Evolutionary conservation across 163 green algal genomes (phyloP).

Genomic region (Volvox carteri): DNA sequence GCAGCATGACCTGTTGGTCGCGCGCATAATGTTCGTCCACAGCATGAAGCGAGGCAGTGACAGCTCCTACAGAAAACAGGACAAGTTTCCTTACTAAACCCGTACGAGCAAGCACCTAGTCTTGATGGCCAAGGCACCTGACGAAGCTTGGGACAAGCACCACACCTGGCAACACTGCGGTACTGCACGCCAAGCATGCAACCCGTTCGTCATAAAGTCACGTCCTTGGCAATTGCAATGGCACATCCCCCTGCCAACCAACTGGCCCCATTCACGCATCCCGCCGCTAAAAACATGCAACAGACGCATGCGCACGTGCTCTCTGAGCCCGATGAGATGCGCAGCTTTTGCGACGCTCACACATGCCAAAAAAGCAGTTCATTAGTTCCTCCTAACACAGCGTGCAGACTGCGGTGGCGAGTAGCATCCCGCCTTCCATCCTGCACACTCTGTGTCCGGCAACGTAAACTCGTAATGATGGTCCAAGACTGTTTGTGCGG

Average conservation of each 20-base stretch:
- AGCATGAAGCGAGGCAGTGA: neutral
- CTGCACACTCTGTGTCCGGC: constrained; percentile 19
- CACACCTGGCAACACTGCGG: neutral
- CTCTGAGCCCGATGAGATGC: neutral
- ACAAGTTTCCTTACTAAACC: constrained; percentile 3
- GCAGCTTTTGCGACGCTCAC: neutral
- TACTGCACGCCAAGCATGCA: neutral
- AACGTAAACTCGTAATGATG: neutral
- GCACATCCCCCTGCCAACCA: neutral
- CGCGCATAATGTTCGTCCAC: neutral
- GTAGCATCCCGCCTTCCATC: constrained; percentile 10
- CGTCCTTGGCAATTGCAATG: neutral
- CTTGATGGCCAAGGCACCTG: neutral
- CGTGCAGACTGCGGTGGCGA: constrained; percentile 8
- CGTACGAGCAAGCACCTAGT: neutral
- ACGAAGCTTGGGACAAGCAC: neutral
- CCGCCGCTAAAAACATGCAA: neutral
- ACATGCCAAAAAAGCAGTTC: neutral
- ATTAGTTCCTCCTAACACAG: constrained; percentile 5
- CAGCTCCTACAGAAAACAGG: constrained; percentile 17
- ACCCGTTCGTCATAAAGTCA: neutral
- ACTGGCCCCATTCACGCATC: neutral
- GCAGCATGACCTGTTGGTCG: neutral
- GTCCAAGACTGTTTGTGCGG: neutral
- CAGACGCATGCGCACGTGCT: neutral